phyloP scores from a whole-genome alignment of 768 basidiomycete species.

The Tephrocybe sp. region DNA sequence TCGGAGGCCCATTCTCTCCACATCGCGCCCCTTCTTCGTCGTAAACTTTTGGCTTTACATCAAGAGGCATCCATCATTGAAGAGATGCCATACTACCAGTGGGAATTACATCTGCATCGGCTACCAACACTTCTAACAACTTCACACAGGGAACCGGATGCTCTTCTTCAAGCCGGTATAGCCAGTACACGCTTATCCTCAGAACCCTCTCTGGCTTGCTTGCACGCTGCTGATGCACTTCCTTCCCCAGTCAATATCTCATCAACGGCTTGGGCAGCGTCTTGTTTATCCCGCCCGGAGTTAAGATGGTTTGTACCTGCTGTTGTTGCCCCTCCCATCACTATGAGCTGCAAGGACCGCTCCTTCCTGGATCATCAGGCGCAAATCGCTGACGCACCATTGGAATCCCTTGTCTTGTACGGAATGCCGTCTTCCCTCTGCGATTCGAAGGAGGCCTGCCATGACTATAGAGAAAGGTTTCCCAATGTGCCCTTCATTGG shows the following conservation, averaged over 20 bases:
- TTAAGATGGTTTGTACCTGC: slow-evolving; percentile 87
- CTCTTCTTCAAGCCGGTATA: slow-evolving; percentile 38
- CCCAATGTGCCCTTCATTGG: slow-evolving; percentile 69
- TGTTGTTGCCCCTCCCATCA: slow-evolving; percentile 82
- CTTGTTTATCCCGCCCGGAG: slow-evolving; percentile 77
- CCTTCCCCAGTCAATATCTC: slow-evolving; percentile 66
- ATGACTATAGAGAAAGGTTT: slow-evolving; percentile 44
- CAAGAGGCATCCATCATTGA: slow-evolving; percentile 42
- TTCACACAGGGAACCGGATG: slow-evolving; percentile 50
- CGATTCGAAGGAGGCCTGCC: slow-evolving; percentile 56
- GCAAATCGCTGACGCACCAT: slow-evolving; percentile 61
- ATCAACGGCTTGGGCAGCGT: slow-evolving; percentile 60
- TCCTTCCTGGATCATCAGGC: slow-evolving; percentile 75
- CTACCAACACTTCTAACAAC: slow-evolving; percentile 1
- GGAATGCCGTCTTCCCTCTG: slow-evolving; percentile 72
- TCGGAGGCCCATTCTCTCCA: slow-evolving; percentile 66
- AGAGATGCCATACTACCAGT: slow-evolving; percentile 46
- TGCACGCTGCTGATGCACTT: slow-evolving; percentile 40
- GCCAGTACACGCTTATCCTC: slow-evolving; percentile 37
- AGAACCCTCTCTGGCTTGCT: slow-evolving; percentile 25
- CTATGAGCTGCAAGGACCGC: slow-evolving; percentile 70
- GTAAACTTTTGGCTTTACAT: slow-evolving; percentile 49
- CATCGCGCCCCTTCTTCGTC: slow-evolving; percentile 57
- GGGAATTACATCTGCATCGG: slow-evolving; percentile 12
- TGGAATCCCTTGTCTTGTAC: slow-evolving; percentile 77